phyloP scores from a whole-genome alignment of 192 early-diverging fungal genomes.

The Lobosporangium transversale region DNA sequence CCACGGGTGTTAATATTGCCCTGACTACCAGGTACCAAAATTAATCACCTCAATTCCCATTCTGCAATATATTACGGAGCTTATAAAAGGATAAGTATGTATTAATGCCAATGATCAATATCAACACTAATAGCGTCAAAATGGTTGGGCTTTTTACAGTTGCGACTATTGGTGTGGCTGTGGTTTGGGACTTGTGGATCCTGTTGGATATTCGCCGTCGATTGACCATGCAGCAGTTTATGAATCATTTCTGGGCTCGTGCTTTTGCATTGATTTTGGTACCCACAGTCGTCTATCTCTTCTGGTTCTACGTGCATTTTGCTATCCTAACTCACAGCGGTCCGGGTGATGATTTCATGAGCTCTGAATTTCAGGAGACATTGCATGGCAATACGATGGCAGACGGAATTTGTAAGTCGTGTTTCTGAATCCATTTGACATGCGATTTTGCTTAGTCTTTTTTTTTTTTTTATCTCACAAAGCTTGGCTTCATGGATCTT shows the following conservation, averaged over 20 bases:
- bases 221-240: conserved; percentile 72
- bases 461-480: no score
- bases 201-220: conserved; percentile 87
- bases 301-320: conserved; percentile 96
- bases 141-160: conserved; percentile 95
- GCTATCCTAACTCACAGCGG: conserved; percentile 80
- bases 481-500: no score
- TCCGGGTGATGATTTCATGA: conserved; percentile 95
- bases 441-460: no score
- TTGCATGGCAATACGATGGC: conserved; percentile 80
- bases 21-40: conserved; percentile 66
- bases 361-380: conserved; percentile 85
- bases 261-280: conserved; percentile 84
- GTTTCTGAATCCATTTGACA: not conserved
- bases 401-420: conserved; percentile 60
- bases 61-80: no score
- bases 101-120: no score
- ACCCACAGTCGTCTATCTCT: conserved; percentile 81
- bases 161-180: conserved; percentile 82
- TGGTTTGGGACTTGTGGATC: conserved; percentile 91
- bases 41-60: no score
- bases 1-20: conserved; percentile 85
- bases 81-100: no score
- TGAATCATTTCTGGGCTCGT: conserved; percentile 86
- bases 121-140: conserved; percentile 71